Conservation (phyloP, 257 asterid genomes). For the Rehmannia glutinosa region DNA sequence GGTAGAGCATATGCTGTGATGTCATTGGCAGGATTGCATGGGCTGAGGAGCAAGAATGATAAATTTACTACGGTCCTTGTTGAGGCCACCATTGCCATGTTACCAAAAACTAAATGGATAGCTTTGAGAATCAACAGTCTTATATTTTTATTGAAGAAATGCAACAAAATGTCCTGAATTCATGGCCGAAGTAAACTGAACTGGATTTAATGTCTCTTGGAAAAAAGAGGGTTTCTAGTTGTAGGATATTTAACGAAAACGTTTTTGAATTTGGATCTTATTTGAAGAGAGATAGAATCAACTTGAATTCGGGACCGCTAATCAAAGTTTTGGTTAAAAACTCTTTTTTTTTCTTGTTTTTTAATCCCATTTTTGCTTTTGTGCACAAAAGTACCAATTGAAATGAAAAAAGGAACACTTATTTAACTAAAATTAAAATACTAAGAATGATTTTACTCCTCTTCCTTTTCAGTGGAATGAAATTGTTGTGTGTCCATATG, state of each 20-base stretch:
- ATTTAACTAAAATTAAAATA: neutral
- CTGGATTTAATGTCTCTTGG: neutral
- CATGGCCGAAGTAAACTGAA: neutral
- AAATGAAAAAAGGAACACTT: neutral
- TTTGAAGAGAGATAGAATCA: neutral
- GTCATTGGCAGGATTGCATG: no score
- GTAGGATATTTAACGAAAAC: no score
- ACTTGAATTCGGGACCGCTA: neutral
- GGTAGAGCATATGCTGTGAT: no score
- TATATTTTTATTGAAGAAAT: no score
- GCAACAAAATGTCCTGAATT: neutral
- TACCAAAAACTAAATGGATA: no score
- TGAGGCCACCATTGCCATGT: no score
- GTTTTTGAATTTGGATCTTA: neutral
- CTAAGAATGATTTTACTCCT: neutral
- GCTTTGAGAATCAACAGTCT: no score
- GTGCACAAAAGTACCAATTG: neutral
- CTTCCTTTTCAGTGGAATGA: neutral
- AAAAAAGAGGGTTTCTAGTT: no score
- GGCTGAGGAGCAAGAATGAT: no score
- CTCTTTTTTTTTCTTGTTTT: no score
- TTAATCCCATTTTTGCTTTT: neutral
- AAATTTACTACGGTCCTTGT: no score
- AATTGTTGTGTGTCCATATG: neutral
- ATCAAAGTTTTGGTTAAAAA: no score